Conservation (phyloP, 352 stramenopile species). For the Elongisporangium undulatum region DNA sequence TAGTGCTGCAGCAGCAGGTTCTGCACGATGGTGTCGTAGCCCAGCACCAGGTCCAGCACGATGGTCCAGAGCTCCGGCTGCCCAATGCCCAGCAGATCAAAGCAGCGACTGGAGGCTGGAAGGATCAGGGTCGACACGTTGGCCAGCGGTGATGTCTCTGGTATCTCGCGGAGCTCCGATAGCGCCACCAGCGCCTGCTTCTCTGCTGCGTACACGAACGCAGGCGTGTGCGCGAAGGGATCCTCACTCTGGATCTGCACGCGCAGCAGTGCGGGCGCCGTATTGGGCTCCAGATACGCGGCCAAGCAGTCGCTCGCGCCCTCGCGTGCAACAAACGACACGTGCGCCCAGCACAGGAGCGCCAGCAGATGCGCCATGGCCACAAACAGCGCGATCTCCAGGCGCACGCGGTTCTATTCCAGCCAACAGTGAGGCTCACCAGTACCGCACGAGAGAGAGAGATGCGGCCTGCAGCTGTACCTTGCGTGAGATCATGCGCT, state of each 20-base stretch:
- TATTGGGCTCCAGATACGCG: conserved; percentile 15
- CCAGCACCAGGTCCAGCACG: conserved; percentile 43
- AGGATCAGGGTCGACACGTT: conserved; percentile 33
- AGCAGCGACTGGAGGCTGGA: conserved; percentile 36
- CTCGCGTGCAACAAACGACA: conserved; percentile 38
- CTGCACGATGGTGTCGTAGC: conserved; percentile 91
- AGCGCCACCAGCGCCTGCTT: conserved; percentile 62
- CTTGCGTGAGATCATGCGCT: conserved; percentile 33
- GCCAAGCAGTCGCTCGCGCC: conserved; percentile 28
- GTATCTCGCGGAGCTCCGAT: conserved; percentile 22
- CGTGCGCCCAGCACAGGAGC: conserved; percentile 44
- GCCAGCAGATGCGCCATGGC: conserved; percentile 39
- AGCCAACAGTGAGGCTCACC: too few species aligned
- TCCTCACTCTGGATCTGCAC: conserved; percentile 21
- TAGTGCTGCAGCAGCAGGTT: conserved; percentile 86
- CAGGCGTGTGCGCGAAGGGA: conserved; percentile 6
- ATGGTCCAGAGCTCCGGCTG: conserved; percentile 32
- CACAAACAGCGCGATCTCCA: conserved; percentile 65
- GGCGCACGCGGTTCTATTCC: conserved; percentile 35
- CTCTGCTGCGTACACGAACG: conserved; percentile 67
- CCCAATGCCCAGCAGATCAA: conserved; percentile 38
- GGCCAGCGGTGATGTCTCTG: conserved; percentile 14
- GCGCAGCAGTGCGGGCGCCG: conserved; percentile 18
- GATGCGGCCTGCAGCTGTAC: conserved; percentile 16
- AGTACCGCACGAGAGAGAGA: conserved; percentile 1